Evolutionary conservation across 2,329 filamentous ascomycete species (phyloP), one percentile per base, ranked within the genome.

Genomic region (Ophiocordyceps sinensis): DNA sequence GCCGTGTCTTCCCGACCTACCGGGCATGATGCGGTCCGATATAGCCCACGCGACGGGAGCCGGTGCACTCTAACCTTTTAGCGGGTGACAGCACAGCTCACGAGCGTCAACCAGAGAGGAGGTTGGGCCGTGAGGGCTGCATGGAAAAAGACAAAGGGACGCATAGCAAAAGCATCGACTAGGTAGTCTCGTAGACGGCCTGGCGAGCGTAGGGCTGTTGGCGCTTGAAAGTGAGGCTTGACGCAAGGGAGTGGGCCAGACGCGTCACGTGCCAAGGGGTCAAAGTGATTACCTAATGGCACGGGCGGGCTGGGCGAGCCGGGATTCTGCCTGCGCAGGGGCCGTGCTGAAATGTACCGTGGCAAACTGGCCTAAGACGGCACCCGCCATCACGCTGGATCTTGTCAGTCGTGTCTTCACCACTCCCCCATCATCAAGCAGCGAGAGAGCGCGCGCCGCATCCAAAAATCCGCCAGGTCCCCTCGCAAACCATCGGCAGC

Each of bases 401-500:
- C 64, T 66, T 66, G 63, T 62, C 62, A 53, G 58, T 61, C 65
- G 64, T 66, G 64, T 66, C 64, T 65, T 68, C 65, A 67, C 67
- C 65, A 67, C 60, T 67, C 66, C 61, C 63, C 61, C 63, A 65
- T 67, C 63, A 65, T 66, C 61, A 63, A 61, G 53, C 54, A 63
- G 64, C 62, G 61, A 69, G 64, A 45, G 43, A 49, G 48, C 43
- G 44, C 59, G 67, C 71, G 70, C 23, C 71, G 71, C 71, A 75
- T 75, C 70, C 68, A 73, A 72, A 72, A 69, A 72, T 73, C 17
- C 71, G 66, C 69, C 68, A 68, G 65, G 70, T 67, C 68, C 62
- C 67, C 66, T 68, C 65, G 65, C 66, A 67, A 69, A 68, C 61
- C 70, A 75, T 75, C 71, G 62, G 68, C 62, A 63, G 59, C 65